phyloP scores from a whole-genome alignment of 83 land plant genomes.

The Diphasiastrum complanatum region DNA sequence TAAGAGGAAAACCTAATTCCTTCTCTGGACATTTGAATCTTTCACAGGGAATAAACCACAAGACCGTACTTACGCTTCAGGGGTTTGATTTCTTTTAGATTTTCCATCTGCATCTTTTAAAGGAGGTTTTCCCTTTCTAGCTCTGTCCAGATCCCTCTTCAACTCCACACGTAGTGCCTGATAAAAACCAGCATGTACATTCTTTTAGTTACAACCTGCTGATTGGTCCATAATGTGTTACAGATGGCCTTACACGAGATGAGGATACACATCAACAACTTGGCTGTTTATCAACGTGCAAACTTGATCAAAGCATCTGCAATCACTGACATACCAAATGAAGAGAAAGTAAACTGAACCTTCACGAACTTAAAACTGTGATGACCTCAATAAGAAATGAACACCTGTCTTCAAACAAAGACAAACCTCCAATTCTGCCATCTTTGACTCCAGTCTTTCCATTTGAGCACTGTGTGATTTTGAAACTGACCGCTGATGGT shows the following conservation, averaged over 20 bases:
- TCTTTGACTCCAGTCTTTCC: constrained; percentile 65
- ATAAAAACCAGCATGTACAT: too few species aligned
- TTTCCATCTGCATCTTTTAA: constrained; percentile 75
- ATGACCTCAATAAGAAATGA: not conserved
- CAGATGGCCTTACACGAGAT: too few species aligned
- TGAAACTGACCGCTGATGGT: constrained; percentile 92
- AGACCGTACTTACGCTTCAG: constrained; percentile 54
- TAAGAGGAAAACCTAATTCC: too few species aligned
- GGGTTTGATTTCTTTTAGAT: constrained; percentile 52
- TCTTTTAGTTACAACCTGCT: too few species aligned
- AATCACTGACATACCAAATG: not conserved
- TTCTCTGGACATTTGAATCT: too few species aligned
- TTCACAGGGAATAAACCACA: not conserved
- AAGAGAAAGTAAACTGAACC: too few species aligned
- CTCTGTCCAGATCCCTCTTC: constrained; percentile 59
- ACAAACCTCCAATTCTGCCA: constrained; percentile 58
- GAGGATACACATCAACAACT: too few species aligned
- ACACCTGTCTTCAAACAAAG: not conserved
- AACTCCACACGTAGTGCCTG: constrained; percentile 59
- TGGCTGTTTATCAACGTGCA: too few species aligned
- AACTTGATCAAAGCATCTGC: not conserved
- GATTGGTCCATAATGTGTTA: too few species aligned
- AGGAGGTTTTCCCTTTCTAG: constrained; percentile 89
- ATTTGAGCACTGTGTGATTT: constrained; percentile 81
- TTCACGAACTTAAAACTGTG: not conserved